Conservation (phyloP, 805 yeast species). For the Teunomyces lycoperdinae region DNA sequence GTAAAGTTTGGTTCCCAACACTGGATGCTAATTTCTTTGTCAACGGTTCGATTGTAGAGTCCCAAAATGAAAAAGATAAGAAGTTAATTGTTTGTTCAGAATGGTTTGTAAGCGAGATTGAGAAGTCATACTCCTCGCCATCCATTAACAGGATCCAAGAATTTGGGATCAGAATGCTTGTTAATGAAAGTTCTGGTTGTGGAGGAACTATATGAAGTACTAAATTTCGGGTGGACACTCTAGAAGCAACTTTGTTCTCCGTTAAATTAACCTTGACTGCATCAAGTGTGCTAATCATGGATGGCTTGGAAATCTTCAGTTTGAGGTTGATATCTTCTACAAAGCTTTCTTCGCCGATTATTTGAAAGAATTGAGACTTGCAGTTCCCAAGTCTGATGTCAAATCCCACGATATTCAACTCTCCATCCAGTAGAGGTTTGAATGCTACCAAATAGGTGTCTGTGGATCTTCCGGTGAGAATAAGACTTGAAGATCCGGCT, state of each 20-base stretch:
- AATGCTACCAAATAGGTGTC: conserved; percentile 44
- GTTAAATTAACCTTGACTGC: conserved; percentile 24
- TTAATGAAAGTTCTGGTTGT: conserved; percentile 62
- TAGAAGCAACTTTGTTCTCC: conserved; percentile 13
- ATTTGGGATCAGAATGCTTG: conserved; percentile 52
- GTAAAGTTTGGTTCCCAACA: conserved; percentile 30
- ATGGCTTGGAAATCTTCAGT: not conserved
- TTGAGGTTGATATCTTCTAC: conserved; percentile 9
- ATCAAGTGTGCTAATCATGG: conserved; percentile 6
- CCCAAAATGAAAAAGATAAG: conserved; percentile 62
- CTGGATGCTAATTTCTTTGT: conserved; percentile 45
- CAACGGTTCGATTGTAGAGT: conserved; percentile 68
- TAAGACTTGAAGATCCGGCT: conserved; percentile 8
- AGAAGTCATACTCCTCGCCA: conserved; percentile 61
- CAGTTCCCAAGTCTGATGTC: conserved; percentile 52
- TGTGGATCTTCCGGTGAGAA: conserved; percentile 26
- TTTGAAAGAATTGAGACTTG: conserved; percentile 41
- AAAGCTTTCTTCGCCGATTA: conserved; percentile 30
- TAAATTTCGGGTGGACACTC: conserved; percentile 19
- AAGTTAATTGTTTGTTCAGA: conserved; percentile 56
- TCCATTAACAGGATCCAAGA: conserved; percentile 75
- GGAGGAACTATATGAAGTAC: conserved; percentile 35
- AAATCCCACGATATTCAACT: conserved; percentile 49
- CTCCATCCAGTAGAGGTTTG: conserved; percentile 49
- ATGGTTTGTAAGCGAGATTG: conserved; percentile 53